Evolutionary conservation across 352 stramenopile genomes (phyloP).

Genomic region (Pythium monospermum): DNA sequence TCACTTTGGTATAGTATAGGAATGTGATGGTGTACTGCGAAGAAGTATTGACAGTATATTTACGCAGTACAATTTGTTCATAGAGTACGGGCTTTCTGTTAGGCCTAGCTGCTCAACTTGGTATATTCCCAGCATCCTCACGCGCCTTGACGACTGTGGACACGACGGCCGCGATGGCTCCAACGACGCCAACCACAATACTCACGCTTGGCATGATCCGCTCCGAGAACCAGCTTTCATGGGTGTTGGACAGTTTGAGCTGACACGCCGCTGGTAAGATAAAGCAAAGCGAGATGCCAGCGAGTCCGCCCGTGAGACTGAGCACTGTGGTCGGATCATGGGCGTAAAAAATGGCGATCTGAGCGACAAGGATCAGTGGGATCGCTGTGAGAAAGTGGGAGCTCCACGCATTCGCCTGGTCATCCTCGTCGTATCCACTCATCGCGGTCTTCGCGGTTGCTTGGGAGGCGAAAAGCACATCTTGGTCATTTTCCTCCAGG

Average conservation of each 20-base stretch:
- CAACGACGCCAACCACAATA: constrained; percentile 28
- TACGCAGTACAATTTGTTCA: too few relatives aligned
- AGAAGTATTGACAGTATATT: constrained; percentile 1
- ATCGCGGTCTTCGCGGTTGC: constrained; percentile 8
- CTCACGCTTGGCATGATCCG: constrained; percentile 28
- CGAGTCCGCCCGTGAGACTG: constrained; percentile 35
- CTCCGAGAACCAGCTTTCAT: constrained; percentile 23
- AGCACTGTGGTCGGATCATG: constrained; percentile 28
- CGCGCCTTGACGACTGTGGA: constrained; percentile 19
- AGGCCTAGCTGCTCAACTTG: neutral
- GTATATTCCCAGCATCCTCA: neutral
- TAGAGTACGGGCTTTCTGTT: neutral
- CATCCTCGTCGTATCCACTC: constrained; percentile 6
- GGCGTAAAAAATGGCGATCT: constrained; percentile 34
- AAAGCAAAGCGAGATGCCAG: constrained; percentile 38
- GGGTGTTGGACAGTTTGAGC: constrained; percentile 30
- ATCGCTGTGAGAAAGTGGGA: constrained; percentile 20
- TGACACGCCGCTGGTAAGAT: constrained; percentile 45
- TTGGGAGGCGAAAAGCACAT: constrained; percentile 33
- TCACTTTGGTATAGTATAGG: too few relatives aligned
- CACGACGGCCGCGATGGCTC: constrained; percentile 28
- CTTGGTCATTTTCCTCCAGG: constrained; percentile 18
- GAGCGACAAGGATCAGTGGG: constrained; percentile 26
- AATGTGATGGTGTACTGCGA: too few relatives aligned
- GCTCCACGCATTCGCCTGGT: constrained; percentile 6